Evolutionary conservation across 257 asterid species (phyloP).

Genomic region (Solanum gandarillasii): DNA sequence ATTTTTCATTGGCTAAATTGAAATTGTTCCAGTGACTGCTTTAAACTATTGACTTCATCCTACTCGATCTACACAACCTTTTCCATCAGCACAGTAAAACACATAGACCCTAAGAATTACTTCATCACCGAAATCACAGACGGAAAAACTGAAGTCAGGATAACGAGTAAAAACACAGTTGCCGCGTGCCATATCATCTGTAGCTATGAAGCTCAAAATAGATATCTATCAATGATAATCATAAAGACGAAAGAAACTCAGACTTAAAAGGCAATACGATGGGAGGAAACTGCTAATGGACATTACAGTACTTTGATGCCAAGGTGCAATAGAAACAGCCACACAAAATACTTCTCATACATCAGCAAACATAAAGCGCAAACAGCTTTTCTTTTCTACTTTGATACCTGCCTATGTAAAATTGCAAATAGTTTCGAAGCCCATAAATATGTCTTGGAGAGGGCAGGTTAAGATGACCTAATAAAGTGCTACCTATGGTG

Average conservation of each 20-base stretch:
- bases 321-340: not conserved
- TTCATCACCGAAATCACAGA: not conserved
- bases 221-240: not conserved
- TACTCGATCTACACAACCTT: not conserved
- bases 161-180: not conserved
- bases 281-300: not conserved
- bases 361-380: not conserved
- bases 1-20: not conserved
- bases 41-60: not conserved
- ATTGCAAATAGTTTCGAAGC: not conserved
- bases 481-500: not conserved
- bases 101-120: not conserved
- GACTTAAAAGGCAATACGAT: not conserved
- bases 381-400: not conserved
- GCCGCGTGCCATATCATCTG: not conserved
- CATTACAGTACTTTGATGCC: not conserved
- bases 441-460: not conserved
- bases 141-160: not conserved
- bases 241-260: not conserved
- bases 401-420: not conserved
- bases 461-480: not conserved
- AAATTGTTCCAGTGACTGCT: not conserved
- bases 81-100: not conserved
- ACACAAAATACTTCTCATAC: not conserved
- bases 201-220: not conserved